Evolutionary conservation across 306 rosid species (phyloP), one percentile per base, ranked within the genome.

Genomic region (Pyrus pyrifolia): DNA sequence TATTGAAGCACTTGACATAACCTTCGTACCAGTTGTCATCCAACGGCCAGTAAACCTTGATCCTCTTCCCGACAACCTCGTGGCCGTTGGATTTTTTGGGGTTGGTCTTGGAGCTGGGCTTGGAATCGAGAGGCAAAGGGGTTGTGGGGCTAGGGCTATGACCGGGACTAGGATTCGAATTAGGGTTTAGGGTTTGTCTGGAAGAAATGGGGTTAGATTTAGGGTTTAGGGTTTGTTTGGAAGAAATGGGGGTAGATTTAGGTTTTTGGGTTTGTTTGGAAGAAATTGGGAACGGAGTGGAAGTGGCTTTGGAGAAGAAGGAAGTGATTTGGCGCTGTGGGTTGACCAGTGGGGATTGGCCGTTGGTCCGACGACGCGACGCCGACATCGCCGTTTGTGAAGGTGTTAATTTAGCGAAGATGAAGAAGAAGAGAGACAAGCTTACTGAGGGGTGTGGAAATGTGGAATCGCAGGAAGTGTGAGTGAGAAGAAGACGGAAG

Each of bases 11-110:
- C 67, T 85, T 90, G 72, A 95, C 88, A 22, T 29, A 21, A 9
- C 98, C 98, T 83, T 89, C 88, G 79, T 92, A 95, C 97, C 98
- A 95, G 40, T 83, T 78, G 60, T 88, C 65, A 69, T 92, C 98
- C 76, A 88, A 44, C 27, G 98, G 93, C 98, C 97, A 89, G 70
- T 81, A 90, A 42, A 92, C 93, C 87, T 76, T 95, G 68, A 95
- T 71, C 84, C 87, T 86, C 87, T 76, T 87, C 18, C 96, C 98
- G 4, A 92, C 84, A 23, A 74, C 87, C 68, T 87, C 96, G n/a
- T 59, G 42, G 1, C 88, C 84, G 70, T 64, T 72, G 51, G 68
- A 69, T 52, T 78, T 75, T 67, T 69, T 69, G 27, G 72, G 53
- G 77, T 78, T 86, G 19, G 33, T 66, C 18, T 60, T 60, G 42